Evolutionary conservation across 1,139 yeast genomes (phyloP).

Genomic region (Arxiozyma bovina): DNA sequence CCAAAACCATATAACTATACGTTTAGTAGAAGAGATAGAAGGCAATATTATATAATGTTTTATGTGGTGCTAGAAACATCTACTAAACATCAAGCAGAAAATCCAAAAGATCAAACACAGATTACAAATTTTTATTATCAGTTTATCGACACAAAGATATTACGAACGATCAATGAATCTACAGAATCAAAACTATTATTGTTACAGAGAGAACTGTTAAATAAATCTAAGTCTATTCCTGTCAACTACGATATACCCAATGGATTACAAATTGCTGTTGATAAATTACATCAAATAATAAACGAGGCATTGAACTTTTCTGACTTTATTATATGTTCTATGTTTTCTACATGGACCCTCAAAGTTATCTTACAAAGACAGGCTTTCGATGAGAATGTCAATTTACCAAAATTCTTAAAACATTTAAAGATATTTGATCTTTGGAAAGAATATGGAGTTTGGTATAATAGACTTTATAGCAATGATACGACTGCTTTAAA

Average conservation of each 20-base stretch:
- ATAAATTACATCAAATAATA: constrained; percentile 38
- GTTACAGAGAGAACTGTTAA: neutral
- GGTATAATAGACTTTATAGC: constrained; percentile 30
- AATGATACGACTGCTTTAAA: neutral
- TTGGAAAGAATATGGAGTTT: constrained; percentile 59
- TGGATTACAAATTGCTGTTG: constrained; percentile 53
- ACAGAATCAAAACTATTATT: constrained; percentile 4
- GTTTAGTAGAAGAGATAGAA: too few species aligned
- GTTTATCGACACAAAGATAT: constrained; percentile 18
- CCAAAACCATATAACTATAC: neutral
- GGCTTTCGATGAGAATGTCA: constrained; percentile 66
- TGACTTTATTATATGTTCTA: constrained; percentile 60
- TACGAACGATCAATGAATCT: constrained; percentile 8
- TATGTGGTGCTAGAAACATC: constrained; percentile 28
- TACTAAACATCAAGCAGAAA: constrained; percentile 20
- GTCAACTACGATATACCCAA: constrained; percentile 26
- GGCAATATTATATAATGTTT: constrained; percentile 14
- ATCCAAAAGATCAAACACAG: constrained; percentile 26
- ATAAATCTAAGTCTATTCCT: constrained; percentile 1
- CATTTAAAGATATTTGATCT: constrained; percentile 73
- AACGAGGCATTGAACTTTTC: constrained; percentile 30
- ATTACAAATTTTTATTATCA: constrained; percentile 20
- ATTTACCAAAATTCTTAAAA: constrained; percentile 65
- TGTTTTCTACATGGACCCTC: constrained; percentile 55
- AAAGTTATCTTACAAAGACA: constrained; percentile 74